Evolutionary conservation across 371 early-diverging fungal genomes (phyloP).

Genomic region (Haplosporangium sp.): DNA sequence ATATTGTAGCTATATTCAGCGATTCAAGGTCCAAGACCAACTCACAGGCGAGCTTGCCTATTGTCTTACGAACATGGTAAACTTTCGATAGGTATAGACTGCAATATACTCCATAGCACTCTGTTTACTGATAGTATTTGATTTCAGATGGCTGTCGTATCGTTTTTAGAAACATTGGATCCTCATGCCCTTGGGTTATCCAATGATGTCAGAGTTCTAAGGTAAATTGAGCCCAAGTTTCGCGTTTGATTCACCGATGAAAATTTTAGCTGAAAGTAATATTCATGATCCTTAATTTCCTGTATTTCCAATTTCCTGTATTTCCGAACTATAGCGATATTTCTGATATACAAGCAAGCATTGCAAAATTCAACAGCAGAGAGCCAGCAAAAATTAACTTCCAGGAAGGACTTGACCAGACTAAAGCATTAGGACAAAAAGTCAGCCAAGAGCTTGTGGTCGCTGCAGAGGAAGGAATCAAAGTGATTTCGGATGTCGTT

Average conservation of each 20-base stretch:
- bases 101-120: neutral
- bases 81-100: neutral
- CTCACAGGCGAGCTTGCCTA: constrained; percentile 64
- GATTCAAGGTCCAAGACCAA: constrained; percentile 62
- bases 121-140: neutral
- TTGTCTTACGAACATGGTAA: constrained; percentile 58
- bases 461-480: constrained; percentile 41
- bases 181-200: constrained; percentile 42
- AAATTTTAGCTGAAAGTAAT: too few species aligned
- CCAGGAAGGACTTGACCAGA: constrained; percentile 47
- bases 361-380: neutral
- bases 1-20: constrained; percentile 55
- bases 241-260: too few species aligned
- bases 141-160: constrained; percentile 47
- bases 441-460: constrained; percentile 47
- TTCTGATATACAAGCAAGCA: constrained; percentile 29
- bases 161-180: constrained; percentile 41
- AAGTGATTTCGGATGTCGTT: constrained; percentile 50
- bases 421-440: constrained; percentile 40
- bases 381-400: constrained; percentile 22
- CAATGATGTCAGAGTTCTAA: constrained; percentile 34
- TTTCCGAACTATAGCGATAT: constrained; percentile 19
- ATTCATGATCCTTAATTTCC: too few species aligned
- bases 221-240: constrained; percentile 10
- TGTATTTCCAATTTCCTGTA: too few species aligned